Evolutionary conservation across 2,329 filamentous ascomycete species (phyloP).

Genomic region (Aspergillus arachidicola): DNA sequence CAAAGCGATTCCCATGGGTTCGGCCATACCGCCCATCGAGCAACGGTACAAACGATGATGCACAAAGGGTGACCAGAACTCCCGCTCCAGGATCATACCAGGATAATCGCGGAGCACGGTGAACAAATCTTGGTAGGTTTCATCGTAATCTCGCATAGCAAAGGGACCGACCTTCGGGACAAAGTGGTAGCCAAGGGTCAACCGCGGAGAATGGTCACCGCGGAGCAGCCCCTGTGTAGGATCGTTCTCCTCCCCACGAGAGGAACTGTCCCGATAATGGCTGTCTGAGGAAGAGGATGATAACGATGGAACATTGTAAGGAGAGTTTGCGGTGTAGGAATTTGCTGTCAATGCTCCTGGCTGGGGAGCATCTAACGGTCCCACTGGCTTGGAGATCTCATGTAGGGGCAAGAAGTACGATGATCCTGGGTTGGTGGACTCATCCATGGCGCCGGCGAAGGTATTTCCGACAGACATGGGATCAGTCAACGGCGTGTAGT

Average conservation of each 20-base stretch:
- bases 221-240: background rate
- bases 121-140: slow-evolving; percentile 14
- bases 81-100: slow-evolving; percentile 14
- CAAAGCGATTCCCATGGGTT: slow-evolving; percentile 18
- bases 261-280: background rate
- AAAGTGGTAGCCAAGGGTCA: slow-evolving; percentile 14
- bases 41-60: slow-evolving; percentile 19
- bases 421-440: background rate
- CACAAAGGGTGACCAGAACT: slow-evolving; percentile 21
- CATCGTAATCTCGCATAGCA: background rate
- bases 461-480: background rate
- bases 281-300: background rate
- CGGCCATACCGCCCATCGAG: slow-evolving; percentile 16
- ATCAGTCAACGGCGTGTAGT: slow-evolving; percentile 9
- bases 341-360: background rate
- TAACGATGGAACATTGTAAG: background rate
- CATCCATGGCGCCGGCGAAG: background rate
- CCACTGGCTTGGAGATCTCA: background rate
- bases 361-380: background rate
- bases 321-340: background rate
- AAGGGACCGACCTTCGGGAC: slow-evolving; percentile 1
- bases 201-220: slow-evolving; percentile 2
- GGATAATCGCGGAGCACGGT: slow-evolving; percentile 16
- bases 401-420: background rate
- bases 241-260: background rate